Base-by-base conservation (phyloP, 2,329 filamentous ascomycete genomes). In the Trichoderma asperellum region DNA sequence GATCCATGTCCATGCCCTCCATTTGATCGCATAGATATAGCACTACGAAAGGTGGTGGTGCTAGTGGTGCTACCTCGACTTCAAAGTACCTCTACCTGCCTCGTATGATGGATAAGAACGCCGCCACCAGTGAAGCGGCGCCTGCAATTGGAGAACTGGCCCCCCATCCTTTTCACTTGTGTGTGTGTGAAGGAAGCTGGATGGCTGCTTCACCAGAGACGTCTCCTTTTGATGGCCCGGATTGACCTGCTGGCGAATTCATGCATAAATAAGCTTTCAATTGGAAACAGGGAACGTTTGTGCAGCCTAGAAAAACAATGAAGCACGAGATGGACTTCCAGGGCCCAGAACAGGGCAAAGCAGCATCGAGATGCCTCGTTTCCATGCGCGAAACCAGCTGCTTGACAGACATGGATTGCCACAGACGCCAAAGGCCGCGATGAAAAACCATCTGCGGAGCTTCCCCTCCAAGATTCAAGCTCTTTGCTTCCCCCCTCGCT, bases 361-460 rank as follows among this genome's bases (percentile, higher is more conserved):
- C 35, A 18, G 61, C 37, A 66, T 66, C 63, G 55, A 66, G 55
- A 66, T 66, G 59, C 55, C 52, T 52, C 55, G 63, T 65, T 65
- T 18, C 57, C 27, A 65, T 65, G 62, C 63, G 29, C 21, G 63
- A 66, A 49, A 66, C 55, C 40, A 35, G 37, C n/a, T 66, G 55
- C 52, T 58, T 59, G 27, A 8, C 55, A 34, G 63, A 59, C 63
- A 66, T 49, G 63, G 63, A 37, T 58, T 47, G 37, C 27, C 14
- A 12, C 18, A 29, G 21, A 55, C 60, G 47, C 43, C 59, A 35
- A 24, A 52, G 29, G 24, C 24, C 59, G 29, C n/a, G 24, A 47
- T 43, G 56, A 40, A 27, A 11, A 27, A 49, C 4, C 35, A 49
- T n/a, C 32, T 27, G 61, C 60, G 18, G 32, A 53, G 47, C 47